Evolutionary conservation across 78 protist genomes (phyloP).

Genomic region (Mastigamoeba balamuthi): DNA sequence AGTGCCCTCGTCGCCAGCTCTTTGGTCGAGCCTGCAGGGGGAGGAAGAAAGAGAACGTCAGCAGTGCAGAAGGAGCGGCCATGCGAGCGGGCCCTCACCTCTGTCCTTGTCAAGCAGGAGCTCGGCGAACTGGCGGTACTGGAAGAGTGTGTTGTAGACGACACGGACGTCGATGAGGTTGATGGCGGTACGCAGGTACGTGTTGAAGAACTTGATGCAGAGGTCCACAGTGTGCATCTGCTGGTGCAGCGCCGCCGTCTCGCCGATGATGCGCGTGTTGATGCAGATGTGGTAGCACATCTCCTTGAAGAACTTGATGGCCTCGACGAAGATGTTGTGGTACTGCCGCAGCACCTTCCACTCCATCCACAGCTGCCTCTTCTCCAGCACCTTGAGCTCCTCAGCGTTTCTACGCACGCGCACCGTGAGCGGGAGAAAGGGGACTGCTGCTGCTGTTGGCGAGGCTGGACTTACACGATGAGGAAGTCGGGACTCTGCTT

Average conservation of each 20-base stretch:
- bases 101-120: not conserved
- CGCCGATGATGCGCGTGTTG: not conserved
- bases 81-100: not conserved
- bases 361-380: conserved; percentile 2
- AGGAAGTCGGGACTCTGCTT: not conserved
- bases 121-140: not conserved
- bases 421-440: no score
- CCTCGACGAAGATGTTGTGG: not conserved
- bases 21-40: not conserved
- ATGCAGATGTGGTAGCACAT: conserved; percentile 9
- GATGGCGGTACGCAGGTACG: not conserved
- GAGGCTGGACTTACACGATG: not conserved
- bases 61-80: not conserved
- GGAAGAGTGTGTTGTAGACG: conserved; percentile 1
- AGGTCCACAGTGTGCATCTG: not conserved
- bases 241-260: not conserved
- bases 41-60: not conserved
- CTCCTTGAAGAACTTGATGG: not conserved
- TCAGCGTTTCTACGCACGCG: not conserved
- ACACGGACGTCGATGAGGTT: not conserved
- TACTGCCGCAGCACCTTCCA: conserved; percentile 7
- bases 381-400: not conserved
- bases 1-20: not conserved
- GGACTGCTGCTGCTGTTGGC: not conserved
- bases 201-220: conserved; percentile 4